Percentiles rank a stretch among this genome's conserved stretches.
Conservation (phyloP, 2,329 filamentous ascomycete genomes). For the Teratosphaeria epicoccoides region DNA sequence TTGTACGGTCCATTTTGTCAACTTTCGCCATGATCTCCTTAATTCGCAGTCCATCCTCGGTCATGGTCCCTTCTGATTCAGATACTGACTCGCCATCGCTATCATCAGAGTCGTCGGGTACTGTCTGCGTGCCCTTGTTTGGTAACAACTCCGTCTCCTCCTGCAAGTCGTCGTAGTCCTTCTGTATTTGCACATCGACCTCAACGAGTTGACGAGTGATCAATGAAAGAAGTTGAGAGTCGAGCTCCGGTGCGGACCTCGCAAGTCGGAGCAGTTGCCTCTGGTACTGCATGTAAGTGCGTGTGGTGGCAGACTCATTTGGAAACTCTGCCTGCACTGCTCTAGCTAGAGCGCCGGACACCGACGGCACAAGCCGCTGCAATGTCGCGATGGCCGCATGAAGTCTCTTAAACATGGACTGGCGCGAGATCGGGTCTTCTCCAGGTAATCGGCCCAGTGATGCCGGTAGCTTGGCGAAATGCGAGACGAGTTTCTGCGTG, state of each 20-base stretch:
- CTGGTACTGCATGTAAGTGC: conserved; percentile 77
- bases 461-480: conserved; percentile 55
- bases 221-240: conserved; percentile 68
- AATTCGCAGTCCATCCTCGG: conserved; percentile 50
- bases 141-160: conserved; percentile 68
- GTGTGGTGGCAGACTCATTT: conserved; percentile 53
- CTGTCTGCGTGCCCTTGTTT: conserved; percentile 32
- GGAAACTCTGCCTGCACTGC: conserved; percentile 24
- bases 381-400: conserved; percentile 69
- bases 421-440: conserved; percentile 48
- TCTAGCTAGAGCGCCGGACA: conserved; percentile 57
- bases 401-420: conserved; percentile 59
- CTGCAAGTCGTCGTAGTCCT: conserved; percentile 84
- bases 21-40: conserved; percentile 70
- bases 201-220: conserved; percentile 82
- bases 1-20: conserved; percentile 79
- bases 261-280: conserved; percentile 70
- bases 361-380: conserved; percentile 70
- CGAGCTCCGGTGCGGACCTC: conserved; percentile 66
- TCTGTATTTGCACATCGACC: conserved; percentile 89
- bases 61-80: conserved; percentile 48
- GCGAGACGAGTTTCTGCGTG: conserved; percentile 68
- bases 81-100: conserved; percentile 62
- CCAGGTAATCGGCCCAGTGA: conserved; percentile 44
- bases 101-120: conserved; percentile 41